These are phyloP conservation scores for Karstenula rhodostoma DNA, from an alignment of 2,329 filamentous ascomycete genomes.

Conservation along the genomic window DNA sequence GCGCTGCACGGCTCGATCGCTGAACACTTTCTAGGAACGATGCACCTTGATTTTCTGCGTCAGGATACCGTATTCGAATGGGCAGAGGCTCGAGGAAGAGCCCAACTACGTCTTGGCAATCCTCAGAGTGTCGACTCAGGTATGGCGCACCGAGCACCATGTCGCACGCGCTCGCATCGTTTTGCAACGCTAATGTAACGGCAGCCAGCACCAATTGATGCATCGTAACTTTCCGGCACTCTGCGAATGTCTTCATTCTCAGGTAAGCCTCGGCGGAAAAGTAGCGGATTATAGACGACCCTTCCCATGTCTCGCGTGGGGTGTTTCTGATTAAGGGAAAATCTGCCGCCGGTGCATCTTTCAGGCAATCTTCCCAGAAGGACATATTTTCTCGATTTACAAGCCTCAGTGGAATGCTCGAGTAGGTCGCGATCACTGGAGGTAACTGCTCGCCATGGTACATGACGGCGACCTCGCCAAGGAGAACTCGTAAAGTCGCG, in stretches of 20 bases:
- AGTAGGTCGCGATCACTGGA: not conserved
- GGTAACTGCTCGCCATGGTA: not conserved
- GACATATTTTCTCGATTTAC: not conserved
- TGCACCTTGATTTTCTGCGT: not conserved
- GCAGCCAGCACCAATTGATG: conserved; percentile 10
- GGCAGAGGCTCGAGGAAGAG: conserved; percentile 15
- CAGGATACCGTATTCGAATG: conserved; percentile 10
- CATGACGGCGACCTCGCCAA: not conserved
- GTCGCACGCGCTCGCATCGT: not conserved
- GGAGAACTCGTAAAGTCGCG: not conserved
- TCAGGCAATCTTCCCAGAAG: not conserved
- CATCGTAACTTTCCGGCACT: not conserved
- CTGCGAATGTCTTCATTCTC: no score
- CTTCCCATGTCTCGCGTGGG: not conserved
- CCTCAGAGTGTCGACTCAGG: conserved; percentile 5
- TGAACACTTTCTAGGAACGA: not conserved
- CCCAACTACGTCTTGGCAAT: conserved; percentile 1
- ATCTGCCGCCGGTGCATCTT: not conserved
- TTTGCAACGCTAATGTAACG: conserved; percentile 5
- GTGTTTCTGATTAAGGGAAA: not conserved
- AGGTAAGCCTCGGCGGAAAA: no score
- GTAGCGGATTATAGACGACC: not conserved
- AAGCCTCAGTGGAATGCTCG: not conserved
- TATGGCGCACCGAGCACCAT: conserved; percentile 11
- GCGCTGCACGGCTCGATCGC: not conserved